Evolutionary conservation across 495 filamentous ascomycete genomes (phyloP), one percentile per base, ranked within the genome.

Genomic region (Podospora pseudocomata): DNA sequence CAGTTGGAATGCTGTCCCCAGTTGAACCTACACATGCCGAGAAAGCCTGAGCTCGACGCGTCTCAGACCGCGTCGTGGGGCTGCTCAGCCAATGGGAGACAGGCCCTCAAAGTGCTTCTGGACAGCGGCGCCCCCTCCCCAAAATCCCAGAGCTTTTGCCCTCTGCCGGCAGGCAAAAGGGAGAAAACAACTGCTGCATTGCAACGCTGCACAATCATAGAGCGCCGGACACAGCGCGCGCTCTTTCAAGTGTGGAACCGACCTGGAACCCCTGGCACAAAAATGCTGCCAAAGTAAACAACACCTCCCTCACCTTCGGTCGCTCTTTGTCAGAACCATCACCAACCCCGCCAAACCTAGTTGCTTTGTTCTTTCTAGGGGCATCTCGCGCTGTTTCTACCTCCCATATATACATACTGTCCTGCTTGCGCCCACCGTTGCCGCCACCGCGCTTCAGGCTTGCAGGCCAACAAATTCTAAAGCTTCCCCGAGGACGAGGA

Each of bases 161-260:
- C 34, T 49, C 39, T 49, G 39, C 18, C 39, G 39, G 39, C 39
- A 49, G 39, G 39, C 39, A 49, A 49, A 49, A 49, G 15, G 39
- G 15, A 49, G 39, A 49, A 49, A 7, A 49, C 39, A 16, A 11
- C 39, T 49, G 39, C 39, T 49, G 39, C 39, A 49, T 49, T 49
- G 1, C 39, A 49, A 49, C 39, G 39, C 39, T 49, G 39, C 39
- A 49, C 39, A 49, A 49, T 49, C 39, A 49, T 11, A 49, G 2
- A 49, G 9, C 39, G 39, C 39, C 2, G 6, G 6, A 5, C 11
- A 11, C 5, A 39, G 39, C 39, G 5, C 39, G 39, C 7, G 15
- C 39, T 49, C 39, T 49, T 49, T 49, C 3, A 16, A 5, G 15
- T 80, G 78, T 0, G 78, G n/a, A 23, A 28, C 59, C 59, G 19